A percentile compares a stretch with the other conserved stretches of the same genome.
These are phyloP conservation scores for Rhododendron kiyosumense DNA, from an alignment of 148 eudicot genomes.

Conservation along the genomic window DNA sequence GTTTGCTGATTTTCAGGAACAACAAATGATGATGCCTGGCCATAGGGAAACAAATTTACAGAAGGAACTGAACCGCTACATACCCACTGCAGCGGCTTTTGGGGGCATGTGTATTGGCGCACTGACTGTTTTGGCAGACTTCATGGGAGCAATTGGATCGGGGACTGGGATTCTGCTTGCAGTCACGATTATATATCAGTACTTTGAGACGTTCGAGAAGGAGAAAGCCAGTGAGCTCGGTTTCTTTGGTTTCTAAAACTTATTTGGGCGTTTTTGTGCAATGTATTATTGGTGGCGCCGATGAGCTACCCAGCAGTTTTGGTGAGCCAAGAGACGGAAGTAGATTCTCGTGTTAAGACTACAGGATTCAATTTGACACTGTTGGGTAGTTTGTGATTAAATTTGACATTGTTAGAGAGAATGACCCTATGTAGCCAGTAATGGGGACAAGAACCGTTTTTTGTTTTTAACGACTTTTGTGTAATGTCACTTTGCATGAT, in stretches of 20 bases:
- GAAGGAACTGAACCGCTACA: constrained; percentile 88
- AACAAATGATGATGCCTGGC: constrained; percentile 96
- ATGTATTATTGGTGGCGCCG: background rate
- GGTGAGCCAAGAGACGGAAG: background rate
- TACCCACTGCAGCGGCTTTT: constrained; percentile 83
- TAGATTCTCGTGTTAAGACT: background rate
- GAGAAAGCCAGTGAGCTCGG: constrained; percentile 86
- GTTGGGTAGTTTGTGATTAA: constrained; percentile 4
- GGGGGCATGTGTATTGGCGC: constrained; percentile 94
- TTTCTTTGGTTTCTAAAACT: constrained; percentile 63
- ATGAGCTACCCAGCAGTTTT: background rate
- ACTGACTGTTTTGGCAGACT: constrained; percentile 77
- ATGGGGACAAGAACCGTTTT: background rate
- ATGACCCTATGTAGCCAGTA: background rate
- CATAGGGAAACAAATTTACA: constrained; percentile 77
- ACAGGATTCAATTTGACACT: background rate
- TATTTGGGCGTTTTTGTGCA: background rate
- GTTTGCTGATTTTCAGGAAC: constrained; percentile 41
- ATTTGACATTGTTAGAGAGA: background rate
- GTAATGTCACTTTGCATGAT: constrained; percentile 1
- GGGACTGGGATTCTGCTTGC: constrained; percentile 85
- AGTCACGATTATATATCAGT: constrained; percentile 81
- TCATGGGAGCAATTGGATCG: constrained; percentile 95
- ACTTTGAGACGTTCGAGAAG: constrained; percentile 88
- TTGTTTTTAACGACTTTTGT: background rate